These are phyloP conservation scores for Leucocoprinus leucothites DNA, from an alignment of 768 basidiomycete genomes.

Conservation along the genomic window DNA sequence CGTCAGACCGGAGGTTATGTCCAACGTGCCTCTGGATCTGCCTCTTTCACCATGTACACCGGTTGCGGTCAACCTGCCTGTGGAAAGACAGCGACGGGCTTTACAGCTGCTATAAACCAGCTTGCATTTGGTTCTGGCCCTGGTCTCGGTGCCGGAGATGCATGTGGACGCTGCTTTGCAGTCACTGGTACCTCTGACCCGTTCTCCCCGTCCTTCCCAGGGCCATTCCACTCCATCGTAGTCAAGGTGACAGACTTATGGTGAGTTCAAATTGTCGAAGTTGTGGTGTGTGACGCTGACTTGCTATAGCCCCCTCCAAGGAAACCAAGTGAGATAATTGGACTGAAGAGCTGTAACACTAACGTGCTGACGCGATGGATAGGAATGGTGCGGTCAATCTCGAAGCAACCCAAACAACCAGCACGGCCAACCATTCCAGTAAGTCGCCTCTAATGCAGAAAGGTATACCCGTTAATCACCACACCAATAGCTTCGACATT, in stretches of 20 bases:
- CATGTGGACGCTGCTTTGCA: slow-evolving; percentile 60
- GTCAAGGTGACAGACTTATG: slow-evolving; percentile 50
- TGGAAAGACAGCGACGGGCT: slow-evolving; percentile 46
- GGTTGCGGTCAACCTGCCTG: slow-evolving; percentile 54
- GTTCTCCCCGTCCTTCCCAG: slow-evolving; percentile 44
- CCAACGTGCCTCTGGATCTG: slow-evolving; percentile 46
- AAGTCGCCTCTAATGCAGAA: slow-evolving; percentile 16
- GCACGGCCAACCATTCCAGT: slow-evolving; percentile 48
- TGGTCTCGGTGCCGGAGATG: slow-evolving; percentile 52
- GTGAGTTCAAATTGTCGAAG: slow-evolving; percentile 17
- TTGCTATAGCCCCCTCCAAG: slow-evolving; percentile 34
- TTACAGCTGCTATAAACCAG: slow-evolving; percentile 56
- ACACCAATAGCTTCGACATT: slow-evolving; percentile 48
- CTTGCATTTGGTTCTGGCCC: slow-evolving; percentile 51
- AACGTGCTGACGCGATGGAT: not conserved
- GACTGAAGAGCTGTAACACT: not conserved
- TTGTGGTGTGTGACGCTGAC: not conserved
- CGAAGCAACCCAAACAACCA: slow-evolving; percentile 37
- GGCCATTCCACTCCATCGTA: slow-evolving; percentile 51
- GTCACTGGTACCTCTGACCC: slow-evolving; percentile 50
- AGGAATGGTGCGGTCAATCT: slow-evolving; percentile 56
- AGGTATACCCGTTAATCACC: not conserved
- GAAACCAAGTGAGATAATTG: slow-evolving; percentile 34
- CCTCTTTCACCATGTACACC: slow-evolving; percentile 57
- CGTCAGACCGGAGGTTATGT: slow-evolving; percentile 49